phyloP scores from a whole-genome alignment of 768 basidiomycete genomes.

The Pholiota conissans region DNA sequence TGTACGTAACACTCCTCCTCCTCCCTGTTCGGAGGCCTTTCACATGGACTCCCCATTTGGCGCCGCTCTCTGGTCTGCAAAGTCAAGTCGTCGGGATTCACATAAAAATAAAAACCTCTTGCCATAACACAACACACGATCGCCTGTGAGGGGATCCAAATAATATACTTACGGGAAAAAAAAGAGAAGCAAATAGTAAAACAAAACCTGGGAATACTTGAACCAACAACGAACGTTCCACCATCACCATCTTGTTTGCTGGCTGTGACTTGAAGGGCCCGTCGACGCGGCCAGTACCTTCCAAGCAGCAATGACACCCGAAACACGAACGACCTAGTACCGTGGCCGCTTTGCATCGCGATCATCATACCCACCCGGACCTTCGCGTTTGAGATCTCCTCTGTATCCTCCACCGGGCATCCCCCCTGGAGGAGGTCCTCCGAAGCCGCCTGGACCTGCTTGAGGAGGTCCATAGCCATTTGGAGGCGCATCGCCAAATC shows the following conservation, averaged over 20 bases:
- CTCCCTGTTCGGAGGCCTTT: too few species aligned
- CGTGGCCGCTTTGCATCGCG: slow-evolving; percentile 80
- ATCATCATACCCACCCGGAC: slow-evolving; percentile 78
- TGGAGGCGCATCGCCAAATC: slow-evolving; percentile 51
- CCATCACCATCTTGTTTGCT: slow-evolving; percentile 13
- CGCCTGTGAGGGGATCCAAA: slow-evolving; percentile 4
- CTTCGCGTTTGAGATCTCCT: slow-evolving; percentile 77
- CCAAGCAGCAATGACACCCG: slow-evolving; percentile 12
- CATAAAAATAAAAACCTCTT: slow-evolving; percentile 5
- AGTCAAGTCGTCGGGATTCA: background rate
- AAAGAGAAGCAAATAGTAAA: slow-evolving; percentile 12
- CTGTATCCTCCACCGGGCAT: slow-evolving; percentile 59
- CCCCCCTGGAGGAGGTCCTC: slow-evolving; percentile 35
- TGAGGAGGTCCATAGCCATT: slow-evolving; percentile 48
- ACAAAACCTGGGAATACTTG: slow-evolving; percentile 23
- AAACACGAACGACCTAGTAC: slow-evolving; percentile 55
- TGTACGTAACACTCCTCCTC: too few species aligned
- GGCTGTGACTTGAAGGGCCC: slow-evolving; percentile 20
- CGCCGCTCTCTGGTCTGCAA: background rate
- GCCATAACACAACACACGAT: slow-evolving; percentile 9
- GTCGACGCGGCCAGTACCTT: slow-evolving; percentile 25
- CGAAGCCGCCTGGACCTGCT: slow-evolving; percentile 34
- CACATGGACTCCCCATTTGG: background rate
- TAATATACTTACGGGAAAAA: slow-evolving; percentile 25
- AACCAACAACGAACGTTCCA: slow-evolving; percentile 16